These are phyloP conservation scores for Pseudocercospora cruenta DNA, from an alignment of 2,329 filamentous ascomycete genomes.

Conservation along the genomic window DNA sequence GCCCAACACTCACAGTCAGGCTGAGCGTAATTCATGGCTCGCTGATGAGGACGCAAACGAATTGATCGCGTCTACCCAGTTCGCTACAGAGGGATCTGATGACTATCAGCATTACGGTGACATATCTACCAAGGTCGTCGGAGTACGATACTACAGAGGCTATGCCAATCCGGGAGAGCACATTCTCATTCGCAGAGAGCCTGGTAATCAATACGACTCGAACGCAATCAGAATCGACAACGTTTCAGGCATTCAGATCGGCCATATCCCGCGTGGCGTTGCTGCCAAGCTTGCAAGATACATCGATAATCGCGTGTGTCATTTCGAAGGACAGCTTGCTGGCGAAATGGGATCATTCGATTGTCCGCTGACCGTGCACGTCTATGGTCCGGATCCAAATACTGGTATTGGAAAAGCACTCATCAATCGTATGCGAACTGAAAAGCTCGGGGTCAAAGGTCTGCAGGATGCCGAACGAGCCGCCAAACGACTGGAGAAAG, in stretches of 20 bases:
- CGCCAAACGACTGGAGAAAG: conserved; percentile 32
- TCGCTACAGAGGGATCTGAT: conserved; percentile 33
- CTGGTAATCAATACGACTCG: conserved; percentile 64
- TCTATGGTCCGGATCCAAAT: conserved; percentile 64
- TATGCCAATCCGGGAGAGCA: conserved; percentile 64
- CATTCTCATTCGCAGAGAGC: conserved; percentile 67
- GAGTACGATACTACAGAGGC: conserved; percentile 60
- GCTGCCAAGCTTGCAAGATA: conserved; percentile 75
- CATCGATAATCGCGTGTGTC: conserved; percentile 62
- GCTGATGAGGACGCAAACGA: conserved; percentile 35
- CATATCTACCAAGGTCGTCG: conserved; percentile 61
- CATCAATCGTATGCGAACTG: conserved; percentile 64
- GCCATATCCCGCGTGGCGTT: conserved; percentile 70
- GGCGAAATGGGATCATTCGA: conserved; percentile 70
- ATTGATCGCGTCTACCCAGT: conserved; percentile 37
- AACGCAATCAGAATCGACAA: conserved; percentile 83
- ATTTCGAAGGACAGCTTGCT: conserved; percentile 70
- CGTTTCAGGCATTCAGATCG: conserved; percentile 74
- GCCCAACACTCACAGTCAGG: conserved; percentile 20
- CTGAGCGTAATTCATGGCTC: conserved; percentile 34
- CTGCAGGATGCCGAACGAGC: conserved; percentile 46
- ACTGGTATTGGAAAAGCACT: conserved; percentile 51
- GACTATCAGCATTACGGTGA: conserved; percentile 39
- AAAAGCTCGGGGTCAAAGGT: conserved; percentile 62
- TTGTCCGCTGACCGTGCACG: conserved; percentile 69